These are phyloP conservation scores for Starmerella floricola DNA, from an alignment of 805 yeast species.

Conservation along the genomic window DNA sequence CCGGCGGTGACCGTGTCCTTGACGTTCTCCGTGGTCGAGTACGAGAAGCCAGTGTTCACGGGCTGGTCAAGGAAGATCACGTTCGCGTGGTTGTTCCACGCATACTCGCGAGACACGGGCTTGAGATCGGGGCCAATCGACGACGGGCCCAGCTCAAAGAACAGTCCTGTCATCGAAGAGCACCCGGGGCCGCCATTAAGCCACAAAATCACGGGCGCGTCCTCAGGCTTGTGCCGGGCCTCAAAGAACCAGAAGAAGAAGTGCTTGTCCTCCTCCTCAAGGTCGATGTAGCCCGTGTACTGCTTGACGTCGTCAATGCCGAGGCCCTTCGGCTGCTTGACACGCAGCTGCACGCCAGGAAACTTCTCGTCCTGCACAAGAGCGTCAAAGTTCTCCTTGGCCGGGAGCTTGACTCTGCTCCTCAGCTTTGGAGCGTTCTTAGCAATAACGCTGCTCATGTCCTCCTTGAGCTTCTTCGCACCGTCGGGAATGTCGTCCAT, in stretches of 20 bases:
- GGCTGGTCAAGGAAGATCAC: slow-evolving; percentile 84
- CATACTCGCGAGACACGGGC: slow-evolving; percentile 58
- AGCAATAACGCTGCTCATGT: slow-evolving; percentile 17
- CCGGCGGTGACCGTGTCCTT: slow-evolving; percentile 72
- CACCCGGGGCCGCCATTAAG: slow-evolving; percentile 94
- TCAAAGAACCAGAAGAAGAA: slow-evolving; percentile 78
- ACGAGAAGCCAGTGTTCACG: slow-evolving; percentile 70
- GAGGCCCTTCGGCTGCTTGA: slow-evolving; percentile 51
- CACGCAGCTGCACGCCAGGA: slow-evolving; percentile 38
- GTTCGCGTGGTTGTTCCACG: slow-evolving; percentile 79
- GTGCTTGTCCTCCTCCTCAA: slow-evolving; percentile 71
- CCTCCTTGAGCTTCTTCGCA: slow-evolving; percentile 21
- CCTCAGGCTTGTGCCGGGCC: slow-evolving; percentile 75
- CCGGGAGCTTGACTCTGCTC: slow-evolving; percentile 6
- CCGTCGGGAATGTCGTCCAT: slow-evolving; percentile 24
- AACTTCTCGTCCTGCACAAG: slow-evolving; percentile 16
- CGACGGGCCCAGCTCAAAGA: slow-evolving; percentile 79
- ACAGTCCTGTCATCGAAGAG: slow-evolving; percentile 74
- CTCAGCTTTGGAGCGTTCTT: slow-evolving; percentile 7
- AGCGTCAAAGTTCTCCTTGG: slow-evolving; percentile 8
- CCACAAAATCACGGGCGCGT: slow-evolving; percentile 79
- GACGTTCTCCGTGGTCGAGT: slow-evolving; percentile 44
- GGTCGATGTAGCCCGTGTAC: slow-evolving; percentile 75
- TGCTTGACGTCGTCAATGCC: slow-evolving; percentile 77
- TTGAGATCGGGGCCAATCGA: slow-evolving; percentile 46